These are phyloP conservation scores for Lithospermum erythrorhizon DNA, from an alignment of 257 asterid genomes.

Conservation along the genomic window DNA sequence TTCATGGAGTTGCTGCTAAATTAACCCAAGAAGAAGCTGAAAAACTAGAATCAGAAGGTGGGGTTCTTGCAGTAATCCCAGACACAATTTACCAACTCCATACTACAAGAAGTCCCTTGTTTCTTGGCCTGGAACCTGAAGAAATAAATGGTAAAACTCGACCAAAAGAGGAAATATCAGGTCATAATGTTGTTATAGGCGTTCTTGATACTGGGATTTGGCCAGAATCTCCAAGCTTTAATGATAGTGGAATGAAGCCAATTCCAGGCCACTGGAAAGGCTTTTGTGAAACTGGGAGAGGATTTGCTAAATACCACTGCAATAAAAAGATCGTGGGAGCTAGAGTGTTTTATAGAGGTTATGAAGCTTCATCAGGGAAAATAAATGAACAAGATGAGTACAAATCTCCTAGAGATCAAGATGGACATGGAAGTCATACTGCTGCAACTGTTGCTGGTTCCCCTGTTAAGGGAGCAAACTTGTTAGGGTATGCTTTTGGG, in stretches of 20 bases:
- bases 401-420: constrained; percentile 79
- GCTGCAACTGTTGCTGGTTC: constrained; percentile 73
- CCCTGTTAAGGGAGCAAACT: constrained; percentile 56
- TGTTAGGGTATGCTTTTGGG: constrained; percentile 76
- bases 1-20: constrained; percentile 79
- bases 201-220: constrained; percentile 87
- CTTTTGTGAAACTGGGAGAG: constrained; percentile 59
- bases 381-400: constrained; percentile 58
- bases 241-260: constrained; percentile 50
- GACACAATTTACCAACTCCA: constrained; percentile 60
- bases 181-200: constrained; percentile 57
- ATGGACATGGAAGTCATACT: constrained; percentile 94
- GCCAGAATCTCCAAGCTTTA: constrained; percentile 94
- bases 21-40: constrained; percentile 42
- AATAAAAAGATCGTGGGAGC: constrained; percentile 77
- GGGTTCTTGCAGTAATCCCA: constrained; percentile 51
- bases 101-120: constrained; percentile 82
- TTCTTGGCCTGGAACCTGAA: constrained; percentile 54
- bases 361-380: constrained; percentile 72
- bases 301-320: constrained; percentile 46
- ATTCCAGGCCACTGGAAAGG: constrained; percentile 70
- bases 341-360: constrained; percentile 57
- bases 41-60: constrained; percentile 22
- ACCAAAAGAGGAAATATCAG: constrained; percentile 18
- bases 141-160: constrained; percentile 20